Conservation (phyloP, 495 filamentous ascomycete species). For the Symbiotaphrina buchneri region DNA sequence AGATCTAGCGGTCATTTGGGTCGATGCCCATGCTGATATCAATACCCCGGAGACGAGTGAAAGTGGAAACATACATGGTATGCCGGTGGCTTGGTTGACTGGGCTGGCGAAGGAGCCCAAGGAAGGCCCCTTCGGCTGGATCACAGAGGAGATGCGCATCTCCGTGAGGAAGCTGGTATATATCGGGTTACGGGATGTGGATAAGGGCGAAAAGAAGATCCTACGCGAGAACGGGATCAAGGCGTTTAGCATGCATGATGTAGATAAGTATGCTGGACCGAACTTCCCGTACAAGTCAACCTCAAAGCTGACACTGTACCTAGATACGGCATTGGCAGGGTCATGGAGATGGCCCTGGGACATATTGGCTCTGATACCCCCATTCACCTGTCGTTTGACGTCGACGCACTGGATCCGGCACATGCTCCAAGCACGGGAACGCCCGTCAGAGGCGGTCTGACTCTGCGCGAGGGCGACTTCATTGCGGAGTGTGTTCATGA, state of each 20-base stretch:
- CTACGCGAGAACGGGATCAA: conserved; percentile 73
- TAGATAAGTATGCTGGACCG: conserved; percentile 42
- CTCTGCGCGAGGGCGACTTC: conserved; percentile 87
- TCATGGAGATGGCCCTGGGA: conserved; percentile 92
- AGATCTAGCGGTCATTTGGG: conserved; percentile 92
- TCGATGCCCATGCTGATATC: conserved; percentile 95
- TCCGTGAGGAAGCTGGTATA: conserved; percentile 83
- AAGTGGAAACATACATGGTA: conserved; percentile 92
- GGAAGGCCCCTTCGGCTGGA: conserved; percentile 70
- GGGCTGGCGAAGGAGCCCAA: conserved; percentile 52
- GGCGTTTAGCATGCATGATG: conserved; percentile 96
- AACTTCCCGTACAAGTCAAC: not conserved
- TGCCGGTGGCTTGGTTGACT: conserved; percentile 88
- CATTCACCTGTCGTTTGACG: conserved; percentile 92
- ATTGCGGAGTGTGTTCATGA: conserved; percentile 93
- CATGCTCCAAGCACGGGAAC: conserved; percentile 94
- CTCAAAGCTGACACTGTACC: conserved; percentile 5
- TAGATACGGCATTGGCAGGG: conserved; percentile 78
- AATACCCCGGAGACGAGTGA: conserved; percentile 80
- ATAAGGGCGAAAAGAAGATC: conserved; percentile 75
- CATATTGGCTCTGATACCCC: conserved; percentile 87
- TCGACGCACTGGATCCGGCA: conserved; percentile 88
- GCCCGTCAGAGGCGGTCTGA: conserved; percentile 85
- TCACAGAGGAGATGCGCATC: conserved; percentile 37
- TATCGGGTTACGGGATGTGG: conserved; percentile 87